Evolutionary conservation across 2,329 filamentous ascomycete genomes (phyloP), one percentile per base, ranked within the genome.

Genomic region (Dryadomyces sulphureus): DNA sequence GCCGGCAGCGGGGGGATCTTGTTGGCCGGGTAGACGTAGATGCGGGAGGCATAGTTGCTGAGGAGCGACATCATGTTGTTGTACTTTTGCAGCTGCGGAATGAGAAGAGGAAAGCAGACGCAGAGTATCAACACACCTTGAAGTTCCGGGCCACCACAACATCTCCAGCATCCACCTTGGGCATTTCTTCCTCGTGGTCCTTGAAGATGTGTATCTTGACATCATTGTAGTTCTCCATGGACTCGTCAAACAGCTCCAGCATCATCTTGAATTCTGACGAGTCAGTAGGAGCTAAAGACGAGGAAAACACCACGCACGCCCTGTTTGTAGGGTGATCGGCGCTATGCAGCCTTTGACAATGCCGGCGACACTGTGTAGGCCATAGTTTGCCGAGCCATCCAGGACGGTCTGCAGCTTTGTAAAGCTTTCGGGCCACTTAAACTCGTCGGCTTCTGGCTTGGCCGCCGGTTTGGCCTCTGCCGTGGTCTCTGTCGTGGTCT

Each of bases 341-440:
- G 68, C 60, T 47, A 75, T 69, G 42, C 69, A 70, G 54, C 90
- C 84, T 44, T 76, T 74, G 4, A 90, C 73, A 5, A 90, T 61
- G 1, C 86, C 88, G 43, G 9, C 27, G 16, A 32, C 27, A 32
- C 11, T 32, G 27, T 8, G 7, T 4, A 32, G 4, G 27, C 27
- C 27, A 7, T 4, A 7, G 5, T 4, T 9, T 9, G 11, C 7
- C 27, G 11, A 4, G 4, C 16, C 16, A 14, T 32, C 27, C 9
- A 32, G 27, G 11, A 32, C 16, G 27, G 11, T 14, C 9, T 12
- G 27, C 27, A 32, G 11, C n/a, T n/a, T n/a, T n/a, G n/a, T n/a
- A n/a, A n/a, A n/a, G n/a, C n/a, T n/a, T n/a, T n/a, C n/a, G n/a
- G n/a, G n/a, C n/a, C n/a, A n/a, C 9, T 32, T 7, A 14, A 4